Conservation (phyloP, 768 basidiomycete species). For the Sutorius australiensis region DNA sequence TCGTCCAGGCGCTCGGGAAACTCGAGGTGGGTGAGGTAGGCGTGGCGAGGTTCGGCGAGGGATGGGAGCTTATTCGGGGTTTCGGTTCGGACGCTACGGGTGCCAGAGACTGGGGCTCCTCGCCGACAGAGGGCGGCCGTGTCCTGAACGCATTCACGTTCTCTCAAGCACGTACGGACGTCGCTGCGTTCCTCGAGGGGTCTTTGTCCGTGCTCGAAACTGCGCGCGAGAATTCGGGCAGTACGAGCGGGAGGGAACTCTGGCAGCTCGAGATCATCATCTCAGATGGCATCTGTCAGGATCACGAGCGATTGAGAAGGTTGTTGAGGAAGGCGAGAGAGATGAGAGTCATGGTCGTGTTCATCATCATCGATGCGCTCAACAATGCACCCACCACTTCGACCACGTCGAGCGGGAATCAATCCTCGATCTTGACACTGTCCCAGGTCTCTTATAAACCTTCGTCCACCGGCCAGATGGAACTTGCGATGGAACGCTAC, state of each 20-base stretch:
- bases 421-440: conserved; percentile 88
- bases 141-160: conserved; percentile 86
- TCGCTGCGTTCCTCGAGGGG: conserved; percentile 74
- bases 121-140: conserved; percentile 26
- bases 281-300: conserved; percentile 98
- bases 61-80: conserved; percentile 82
- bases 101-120: conserved; percentile 41
- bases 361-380: conserved; percentile 91
- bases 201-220: conserved; percentile 70
- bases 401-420: conserved; percentile 25
- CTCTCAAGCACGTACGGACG: conserved; percentile 85
- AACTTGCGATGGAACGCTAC: conserved; percentile 84
- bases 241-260: conserved; percentile 68
- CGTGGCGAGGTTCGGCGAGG: conserved; percentile 86
- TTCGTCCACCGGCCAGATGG: conserved; percentile 59
- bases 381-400: conserved; percentile 40
- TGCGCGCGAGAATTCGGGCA: conserved; percentile 64
- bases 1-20: conserved; percentile 83
- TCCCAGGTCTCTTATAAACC: conserved; percentile 83
- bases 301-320: conserved; percentile 80
- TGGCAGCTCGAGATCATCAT: conserved; percentile 99
- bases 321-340: conserved; percentile 82
- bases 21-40: conserved; percentile 95
- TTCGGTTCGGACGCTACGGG: conserved; percentile 87
- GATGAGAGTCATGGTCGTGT: conserved; percentile 91